Evolutionary conservation across 2,329 filamentous ascomycete genomes (phyloP).

Genomic region (Venturia pyrina): DNA sequence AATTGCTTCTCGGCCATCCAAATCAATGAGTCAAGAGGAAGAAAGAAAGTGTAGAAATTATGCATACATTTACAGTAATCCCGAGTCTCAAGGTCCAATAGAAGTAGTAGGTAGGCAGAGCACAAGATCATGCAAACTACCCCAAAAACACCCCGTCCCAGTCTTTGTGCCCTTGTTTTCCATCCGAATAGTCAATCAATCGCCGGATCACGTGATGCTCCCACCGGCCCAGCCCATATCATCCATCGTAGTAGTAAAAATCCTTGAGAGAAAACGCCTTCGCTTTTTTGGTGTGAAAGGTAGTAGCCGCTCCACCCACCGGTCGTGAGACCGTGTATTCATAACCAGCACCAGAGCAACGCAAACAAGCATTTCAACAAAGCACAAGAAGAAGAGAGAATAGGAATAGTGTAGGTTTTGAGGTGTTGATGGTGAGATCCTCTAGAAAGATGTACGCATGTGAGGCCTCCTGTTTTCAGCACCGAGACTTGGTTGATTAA

Average conservation of each 20-base stretch:
- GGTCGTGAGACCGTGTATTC: background rate
- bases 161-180: background rate
- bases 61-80: slow-evolving; percentile 3
- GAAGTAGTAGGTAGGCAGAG: background rate
- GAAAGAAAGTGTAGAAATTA: background rate
- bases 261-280: background rate
- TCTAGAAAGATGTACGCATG: background rate
- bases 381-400: background rate
- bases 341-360: slow-evolving; percentile 4
- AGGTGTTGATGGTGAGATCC: background rate
- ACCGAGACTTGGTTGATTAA: background rate
- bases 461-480: background rate
- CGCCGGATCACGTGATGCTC: background rate
- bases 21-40: background rate
- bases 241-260: background rate
- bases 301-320: background rate
- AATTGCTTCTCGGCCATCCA: background rate
- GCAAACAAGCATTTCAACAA: background rate
- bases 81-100: background rate
- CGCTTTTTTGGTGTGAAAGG: background rate
- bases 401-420: background rate
- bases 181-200: background rate
- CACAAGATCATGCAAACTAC: background rate
- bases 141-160: background rate
- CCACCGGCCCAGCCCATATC: background rate